Percentiles rank a stretch among this genome's conserved stretches.
Evolutionary conservation across 1,139 yeast species (phyloP).

Genomic region (Diutina scorzettiae): DNA sequence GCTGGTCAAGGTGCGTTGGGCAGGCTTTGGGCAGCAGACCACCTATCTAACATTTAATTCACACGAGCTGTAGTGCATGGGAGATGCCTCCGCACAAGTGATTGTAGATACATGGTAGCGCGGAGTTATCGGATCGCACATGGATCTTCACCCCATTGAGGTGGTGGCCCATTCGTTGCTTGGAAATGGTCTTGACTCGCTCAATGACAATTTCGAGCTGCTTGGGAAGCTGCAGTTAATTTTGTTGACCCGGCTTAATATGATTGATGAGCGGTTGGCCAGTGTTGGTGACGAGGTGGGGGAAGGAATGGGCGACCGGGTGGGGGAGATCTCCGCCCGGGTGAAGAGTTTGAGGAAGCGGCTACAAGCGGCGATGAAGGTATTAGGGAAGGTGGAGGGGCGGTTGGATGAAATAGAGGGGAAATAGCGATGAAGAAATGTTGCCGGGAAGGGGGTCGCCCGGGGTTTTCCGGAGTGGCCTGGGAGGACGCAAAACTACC

Average conservation of each 20-base stretch:
- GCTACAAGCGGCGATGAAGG: conserved; percentile 18
- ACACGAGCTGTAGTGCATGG: too few relatives aligned
- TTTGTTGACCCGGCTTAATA: conserved; percentile 34
- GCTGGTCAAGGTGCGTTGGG: too few relatives aligned
- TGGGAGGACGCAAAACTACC: too few relatives aligned
- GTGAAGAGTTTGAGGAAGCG: conserved; percentile 23
- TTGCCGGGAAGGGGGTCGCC: too few relatives aligned
- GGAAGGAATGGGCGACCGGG: conserved; percentile 12
- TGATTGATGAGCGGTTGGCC: conserved; percentile 26
- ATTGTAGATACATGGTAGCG: too few relatives aligned
- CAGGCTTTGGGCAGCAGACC: too few relatives aligned
- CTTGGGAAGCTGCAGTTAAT: conserved; percentile 47
- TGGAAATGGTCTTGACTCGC: conserved; percentile 39
- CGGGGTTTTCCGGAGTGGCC: too few relatives aligned
- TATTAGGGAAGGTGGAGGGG: conserved; percentile 24
- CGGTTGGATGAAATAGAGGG: conserved; percentile 4
- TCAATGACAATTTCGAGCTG: conserved; percentile 40
- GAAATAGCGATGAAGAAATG: too few relatives aligned
- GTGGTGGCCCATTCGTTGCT: conserved; percentile 43
- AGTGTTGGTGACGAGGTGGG: conserved; percentile 14
- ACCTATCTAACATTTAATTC: too few relatives aligned
- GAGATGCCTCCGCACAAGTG: too few relatives aligned
- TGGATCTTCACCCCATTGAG: conserved; percentile 41
- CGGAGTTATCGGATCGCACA: too few relatives aligned
- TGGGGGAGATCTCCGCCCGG: conserved; percentile 12